A percentile compares a stretch with the other conserved stretches of the same genome.
phyloP scores from a whole-genome alignment of 2,329 filamentous ascomycete species.

The Penicillium sp. region DNA sequence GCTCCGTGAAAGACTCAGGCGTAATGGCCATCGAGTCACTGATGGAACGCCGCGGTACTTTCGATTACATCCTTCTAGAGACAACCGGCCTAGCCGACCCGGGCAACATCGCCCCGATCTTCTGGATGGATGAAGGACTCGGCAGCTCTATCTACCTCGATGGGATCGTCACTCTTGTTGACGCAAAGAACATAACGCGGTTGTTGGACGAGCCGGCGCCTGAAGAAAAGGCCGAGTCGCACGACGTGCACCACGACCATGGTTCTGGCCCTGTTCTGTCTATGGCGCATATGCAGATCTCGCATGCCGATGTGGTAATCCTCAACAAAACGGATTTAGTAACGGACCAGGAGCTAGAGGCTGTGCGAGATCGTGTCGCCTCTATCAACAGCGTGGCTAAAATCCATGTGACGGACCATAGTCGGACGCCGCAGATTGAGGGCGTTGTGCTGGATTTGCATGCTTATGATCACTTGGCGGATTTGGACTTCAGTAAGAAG shows the following conservation, averaged over 20 bases:
- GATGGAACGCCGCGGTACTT: constrained; percentile 89
- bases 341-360: constrained; percentile 62
- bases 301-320: constrained; percentile 90
- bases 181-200: constrained; percentile 85
- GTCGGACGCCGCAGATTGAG: constrained; percentile 75
- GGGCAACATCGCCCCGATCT: constrained; percentile 89
- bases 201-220: constrained; percentile 68
- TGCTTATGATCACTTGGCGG: constrained; percentile 80
- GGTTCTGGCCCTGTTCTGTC: constrained; percentile 69
- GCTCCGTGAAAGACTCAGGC: constrained; percentile 92
- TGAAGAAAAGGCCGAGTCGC: constrained; percentile 47
- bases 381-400: constrained; percentile 89
- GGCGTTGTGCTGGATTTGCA: constrained; percentile 86
- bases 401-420: constrained; percentile 76
- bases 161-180: constrained; percentile 92
- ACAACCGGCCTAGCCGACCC: constrained; percentile 95
- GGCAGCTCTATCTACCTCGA: constrained; percentile 95
- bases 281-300: constrained; percentile 93
- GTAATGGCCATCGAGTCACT: constrained; percentile 93
- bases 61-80: constrained; percentile 96
- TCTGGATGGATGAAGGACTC: constrained; percentile 96
- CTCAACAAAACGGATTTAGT: constrained; percentile 94
- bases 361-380: constrained; percentile 66
- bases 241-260: constrained; percentile 40
- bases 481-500: constrained; percentile 67